These are phyloP conservation scores for Silene latifolia DNA, from an alignment of 148 eudicot genomes.

Conservation along the genomic window DNA sequence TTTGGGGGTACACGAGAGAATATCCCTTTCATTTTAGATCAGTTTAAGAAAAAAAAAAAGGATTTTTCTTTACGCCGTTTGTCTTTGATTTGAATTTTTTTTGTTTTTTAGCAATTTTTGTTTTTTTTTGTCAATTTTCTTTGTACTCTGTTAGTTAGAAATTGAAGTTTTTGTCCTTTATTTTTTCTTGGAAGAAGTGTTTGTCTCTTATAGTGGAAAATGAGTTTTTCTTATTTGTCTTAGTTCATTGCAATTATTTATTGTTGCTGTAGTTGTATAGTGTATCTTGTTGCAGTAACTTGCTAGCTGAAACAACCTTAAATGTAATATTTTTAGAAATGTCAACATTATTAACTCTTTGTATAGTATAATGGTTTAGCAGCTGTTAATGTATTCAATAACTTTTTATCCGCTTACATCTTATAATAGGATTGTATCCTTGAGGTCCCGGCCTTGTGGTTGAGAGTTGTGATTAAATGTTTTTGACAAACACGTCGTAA, in stretches of 20 bases:
- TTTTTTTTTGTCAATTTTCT: neutral
- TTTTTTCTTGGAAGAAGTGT: neutral
- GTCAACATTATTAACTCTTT: conserved; percentile 8
- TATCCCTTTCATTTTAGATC: neutral
- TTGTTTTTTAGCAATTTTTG: neutral
- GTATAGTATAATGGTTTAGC: neutral
- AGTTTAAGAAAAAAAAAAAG: neutral
- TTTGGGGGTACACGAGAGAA: too few relatives aligned
- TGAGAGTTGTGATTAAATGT: too few relatives aligned
- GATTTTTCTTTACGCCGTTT: neutral
- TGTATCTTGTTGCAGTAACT: neutral
- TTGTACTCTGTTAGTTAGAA: neutral
- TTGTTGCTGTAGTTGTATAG: neutral
- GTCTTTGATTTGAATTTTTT: neutral
- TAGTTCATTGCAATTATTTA: conserved; percentile 1
- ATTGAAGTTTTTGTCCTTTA: conserved; percentile 2
- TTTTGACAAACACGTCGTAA: too few relatives aligned
- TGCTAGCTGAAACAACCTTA: conserved; percentile 5
- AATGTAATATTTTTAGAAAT: neutral
- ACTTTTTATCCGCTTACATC: neutral
- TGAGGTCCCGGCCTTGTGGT: too few relatives aligned
- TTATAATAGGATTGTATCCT: too few relatives aligned
- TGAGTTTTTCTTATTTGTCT: conserved; percentile 4
- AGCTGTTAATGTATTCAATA: neutral
- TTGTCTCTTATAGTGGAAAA: conserved; percentile 11